A percentile compares a stretch with the other conserved stretches of the same genome.
phyloP scores from a whole-genome alignment of 2,329 filamentous ascomycete species.

The Colletotrichum karsti region DNA sequence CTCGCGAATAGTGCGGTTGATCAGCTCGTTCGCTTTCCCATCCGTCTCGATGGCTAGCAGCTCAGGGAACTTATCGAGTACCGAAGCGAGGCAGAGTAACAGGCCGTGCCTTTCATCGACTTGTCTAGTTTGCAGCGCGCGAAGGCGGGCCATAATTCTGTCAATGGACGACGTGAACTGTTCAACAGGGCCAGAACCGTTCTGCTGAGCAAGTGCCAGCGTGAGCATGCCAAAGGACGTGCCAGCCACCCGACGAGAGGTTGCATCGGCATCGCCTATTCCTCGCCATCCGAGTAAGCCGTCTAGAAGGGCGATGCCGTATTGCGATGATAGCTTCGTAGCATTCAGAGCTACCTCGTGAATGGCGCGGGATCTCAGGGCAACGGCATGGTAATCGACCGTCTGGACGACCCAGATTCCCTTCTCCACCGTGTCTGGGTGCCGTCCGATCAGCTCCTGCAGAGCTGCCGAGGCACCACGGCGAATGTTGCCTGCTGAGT shows the following conservation, averaged over 20 bases:
- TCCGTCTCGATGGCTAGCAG: conserved; percentile 32
- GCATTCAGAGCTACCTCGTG: conserved; percentile 77
- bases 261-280: conserved; percentile 79
- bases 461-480: conserved; percentile 92
- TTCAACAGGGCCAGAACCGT: conserved; percentile 30
- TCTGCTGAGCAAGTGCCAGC: conserved; percentile 44
- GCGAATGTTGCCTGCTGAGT: conserved; percentile 92
- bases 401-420: conserved; percentile 89
- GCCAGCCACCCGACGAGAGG: conserved; percentile 77
- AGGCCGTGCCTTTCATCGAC: conserved; percentile 77
- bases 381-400: conserved; percentile 93
- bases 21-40: background rate
- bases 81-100: conserved; percentile 66
- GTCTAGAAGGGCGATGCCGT: conserved; percentile 74
- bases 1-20: conserved; percentile 28
- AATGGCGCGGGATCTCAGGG: conserved; percentile 84
- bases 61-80: conserved; percentile 58
- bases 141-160: conserved; percentile 53
- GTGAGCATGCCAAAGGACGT: conserved; percentile 71
- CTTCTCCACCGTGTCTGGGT: conserved; percentile 83
- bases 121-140: conserved; percentile 61
- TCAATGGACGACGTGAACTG: conserved; percentile 46
- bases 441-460: conserved; percentile 91
- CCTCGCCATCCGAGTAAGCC: conserved; percentile 87
- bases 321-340: conserved; percentile 72